phyloP scores from a whole-genome alignment of 768 basidiomycete species.

The Suillus spraguei region DNA sequence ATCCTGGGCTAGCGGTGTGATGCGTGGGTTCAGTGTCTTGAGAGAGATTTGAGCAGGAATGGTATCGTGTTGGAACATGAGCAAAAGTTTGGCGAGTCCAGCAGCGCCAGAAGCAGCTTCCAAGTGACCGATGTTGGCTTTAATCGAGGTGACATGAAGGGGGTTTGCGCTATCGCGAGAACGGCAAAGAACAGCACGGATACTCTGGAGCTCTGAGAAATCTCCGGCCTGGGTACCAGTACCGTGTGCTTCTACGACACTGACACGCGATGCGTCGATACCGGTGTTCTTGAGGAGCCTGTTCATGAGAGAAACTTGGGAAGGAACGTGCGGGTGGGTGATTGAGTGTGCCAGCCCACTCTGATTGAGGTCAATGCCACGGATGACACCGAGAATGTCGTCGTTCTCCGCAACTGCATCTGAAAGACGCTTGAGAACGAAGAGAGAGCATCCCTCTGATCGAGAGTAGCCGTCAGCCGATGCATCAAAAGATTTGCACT shows the following conservation, averaged over 20 bases:
- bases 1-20: constrained; percentile 50
- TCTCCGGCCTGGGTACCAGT: constrained; percentile 77
- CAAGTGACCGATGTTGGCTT: constrained; percentile 74
- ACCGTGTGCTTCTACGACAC: constrained; percentile 74
- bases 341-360: constrained; percentile 67
- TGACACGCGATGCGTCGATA: constrained; percentile 48
- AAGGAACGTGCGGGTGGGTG: constrained; percentile 68
- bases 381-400: constrained; percentile 67
- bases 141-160: constrained; percentile 69
- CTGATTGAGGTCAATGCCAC: constrained; percentile 73
- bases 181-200: constrained; percentile 54
- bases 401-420: constrained; percentile 72
- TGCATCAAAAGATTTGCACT: constrained; percentile 72
- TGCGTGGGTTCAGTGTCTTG: constrained; percentile 55
- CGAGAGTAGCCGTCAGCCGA: constrained; percentile 76
- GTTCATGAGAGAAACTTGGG: constrained; percentile 59
- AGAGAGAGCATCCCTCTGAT: constrained; percentile 69
- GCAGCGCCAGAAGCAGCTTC: constrained; percentile 78
- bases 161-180: constrained; percentile 46
- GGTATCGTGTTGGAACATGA: constrained; percentile 59
- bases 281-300: constrained; percentile 48
- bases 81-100: constrained; percentile 67
- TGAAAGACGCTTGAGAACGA: constrained; percentile 68
- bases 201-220: constrained; percentile 62
- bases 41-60: constrained; percentile 68